Evolutionary conservation across 169 alveolate genomes (phyloP).

Genomic region (Cystoisospora suis): DNA sequence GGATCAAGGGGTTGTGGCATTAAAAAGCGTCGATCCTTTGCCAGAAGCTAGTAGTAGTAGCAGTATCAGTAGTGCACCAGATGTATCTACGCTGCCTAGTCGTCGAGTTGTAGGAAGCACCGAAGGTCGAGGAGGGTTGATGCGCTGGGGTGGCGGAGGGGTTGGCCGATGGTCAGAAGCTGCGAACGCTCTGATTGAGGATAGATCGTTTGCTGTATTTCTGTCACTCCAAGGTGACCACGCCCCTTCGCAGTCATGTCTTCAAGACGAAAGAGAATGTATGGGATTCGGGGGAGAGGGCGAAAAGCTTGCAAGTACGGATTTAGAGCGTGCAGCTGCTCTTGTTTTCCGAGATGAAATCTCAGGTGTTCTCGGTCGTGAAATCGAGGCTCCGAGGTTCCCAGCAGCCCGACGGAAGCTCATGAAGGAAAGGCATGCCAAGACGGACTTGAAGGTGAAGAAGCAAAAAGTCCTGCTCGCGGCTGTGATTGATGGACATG

Average conservation of each 20-base stretch:
- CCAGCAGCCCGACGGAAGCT: background rate
- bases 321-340: background rate
- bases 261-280: background rate
- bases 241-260: background rate
- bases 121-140: background rate
- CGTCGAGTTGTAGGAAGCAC: too few relatives aligned
- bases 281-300: background rate
- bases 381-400: too few relatives aligned
- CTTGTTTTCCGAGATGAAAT: conserved; percentile 1
- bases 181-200: conserved; percentile 7
- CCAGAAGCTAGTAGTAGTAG: too few relatives aligned
- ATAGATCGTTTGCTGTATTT: background rate
- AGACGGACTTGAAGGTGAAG: background rate
- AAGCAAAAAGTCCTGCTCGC: conserved; percentile 10
- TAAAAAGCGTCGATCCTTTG: too few relatives aligned
- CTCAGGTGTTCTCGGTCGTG: background rate
- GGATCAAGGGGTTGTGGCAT: too few relatives aligned
- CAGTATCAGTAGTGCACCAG: background rate
- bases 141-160: conserved; percentile 26
- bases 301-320: background rate
- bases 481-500: conserved; percentile 29
- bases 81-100: too few relatives aligned
- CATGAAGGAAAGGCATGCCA: background rate
- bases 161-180: conserved; percentile 30
- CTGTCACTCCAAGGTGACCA: background rate